These are phyloP conservation scores for Senna siamea DNA, from an alignment of 306 rosid species.

Conservation along the genomic window DNA sequence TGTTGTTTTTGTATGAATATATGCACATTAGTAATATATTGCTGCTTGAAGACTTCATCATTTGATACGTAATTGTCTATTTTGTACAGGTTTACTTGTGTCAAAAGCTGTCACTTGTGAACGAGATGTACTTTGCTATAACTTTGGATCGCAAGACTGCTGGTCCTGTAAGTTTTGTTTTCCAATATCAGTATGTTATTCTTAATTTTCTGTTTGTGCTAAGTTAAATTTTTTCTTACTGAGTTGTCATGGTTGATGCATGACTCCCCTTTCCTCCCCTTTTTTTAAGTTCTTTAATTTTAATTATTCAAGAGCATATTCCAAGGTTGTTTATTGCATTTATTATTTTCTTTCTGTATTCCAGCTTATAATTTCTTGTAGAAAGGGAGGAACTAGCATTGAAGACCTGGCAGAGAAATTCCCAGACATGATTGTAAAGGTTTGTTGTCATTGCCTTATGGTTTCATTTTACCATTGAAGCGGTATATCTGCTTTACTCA, in stretches of 20 bases:
- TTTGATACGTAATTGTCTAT: constrained; percentile 34
- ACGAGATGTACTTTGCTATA: constrained; percentile 98
- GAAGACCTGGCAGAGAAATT: constrained; percentile 99
- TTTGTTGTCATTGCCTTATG: constrained; percentile 41
- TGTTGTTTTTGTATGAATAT: constrained; percentile 1
- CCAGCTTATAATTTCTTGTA: constrained; percentile 95
- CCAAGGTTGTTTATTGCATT: constrained; percentile 25
- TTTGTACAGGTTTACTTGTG: constrained; percentile 81
- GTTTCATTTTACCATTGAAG: constrained; percentile 17
- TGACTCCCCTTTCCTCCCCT: neutral
- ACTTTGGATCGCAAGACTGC: constrained; percentile 90
- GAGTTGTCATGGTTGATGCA: constrained; percentile 5
- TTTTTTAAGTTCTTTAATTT: constrained; percentile 15
- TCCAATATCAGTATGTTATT: constrained; percentile 30
- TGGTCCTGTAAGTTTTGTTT: constrained; percentile 79
- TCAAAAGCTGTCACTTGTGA: constrained; percentile 84
- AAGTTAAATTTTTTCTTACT: no score
- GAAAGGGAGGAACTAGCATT: constrained; percentile 97
- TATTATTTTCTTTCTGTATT: constrained; percentile 10
- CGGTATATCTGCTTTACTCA: constrained; percentile 22
- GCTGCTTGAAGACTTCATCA: constrained; percentile 11
- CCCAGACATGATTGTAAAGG: constrained; percentile 94
- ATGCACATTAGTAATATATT: constrained; percentile 4
- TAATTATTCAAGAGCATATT: neutral
- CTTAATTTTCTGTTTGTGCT: constrained; percentile 24